These are phyloP conservation scores for Malassezia restricta DNA, from an alignment of 1,284 basidiomycete genomes.

Conservation along the genomic window DNA sequence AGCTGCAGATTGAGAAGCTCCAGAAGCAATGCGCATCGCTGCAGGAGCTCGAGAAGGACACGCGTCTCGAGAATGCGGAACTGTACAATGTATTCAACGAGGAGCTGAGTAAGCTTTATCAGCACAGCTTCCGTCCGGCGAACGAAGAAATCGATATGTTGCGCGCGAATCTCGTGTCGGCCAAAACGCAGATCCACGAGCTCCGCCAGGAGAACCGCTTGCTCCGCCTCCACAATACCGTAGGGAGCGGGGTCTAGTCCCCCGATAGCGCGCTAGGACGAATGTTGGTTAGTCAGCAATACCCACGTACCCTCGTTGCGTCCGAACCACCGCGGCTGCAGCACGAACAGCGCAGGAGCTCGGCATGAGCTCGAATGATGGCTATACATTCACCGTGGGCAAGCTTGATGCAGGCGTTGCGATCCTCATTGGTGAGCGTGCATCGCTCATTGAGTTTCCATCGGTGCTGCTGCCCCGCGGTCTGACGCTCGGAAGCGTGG, in stretches of 20 bases:
- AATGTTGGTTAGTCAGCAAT: background rate
- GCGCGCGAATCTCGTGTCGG: slow-evolving; percentile 21
- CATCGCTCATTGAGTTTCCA: slow-evolving; percentile 46
- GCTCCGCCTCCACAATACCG: slow-evolving; percentile 7
- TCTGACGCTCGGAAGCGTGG: slow-evolving; percentile 38
- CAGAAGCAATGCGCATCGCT: slow-evolving; percentile 31
- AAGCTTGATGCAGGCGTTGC: slow-evolving; percentile 30
- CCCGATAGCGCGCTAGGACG: background rate
- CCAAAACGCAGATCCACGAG: slow-evolving; percentile 25
- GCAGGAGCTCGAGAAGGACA: slow-evolving; percentile 35
- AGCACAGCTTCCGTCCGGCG: slow-evolving; percentile 33
- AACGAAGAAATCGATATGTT: slow-evolving; percentile 24
- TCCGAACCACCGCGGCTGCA: background rate
- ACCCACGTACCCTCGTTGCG: background rate
- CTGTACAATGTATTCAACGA: slow-evolving; percentile 45
- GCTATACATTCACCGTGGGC: slow-evolving; percentile 42
- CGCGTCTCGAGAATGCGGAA: slow-evolving; percentile 40
- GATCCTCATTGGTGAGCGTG: slow-evolving; percentile 44
- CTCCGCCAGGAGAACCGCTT: slow-evolving; percentile 21
- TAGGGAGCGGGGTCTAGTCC: background rate
- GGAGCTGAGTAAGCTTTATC: slow-evolving; percentile 39
- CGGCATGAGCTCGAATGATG: slow-evolving; percentile 4
- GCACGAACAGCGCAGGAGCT: background rate
- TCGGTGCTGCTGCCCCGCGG: slow-evolving; percentile 39
- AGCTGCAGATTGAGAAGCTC: slow-evolving; percentile 22